Evolutionary conservation across 2,329 filamentous ascomycete genomes (phyloP).

Genomic region (Trichoderma sp.): DNA sequence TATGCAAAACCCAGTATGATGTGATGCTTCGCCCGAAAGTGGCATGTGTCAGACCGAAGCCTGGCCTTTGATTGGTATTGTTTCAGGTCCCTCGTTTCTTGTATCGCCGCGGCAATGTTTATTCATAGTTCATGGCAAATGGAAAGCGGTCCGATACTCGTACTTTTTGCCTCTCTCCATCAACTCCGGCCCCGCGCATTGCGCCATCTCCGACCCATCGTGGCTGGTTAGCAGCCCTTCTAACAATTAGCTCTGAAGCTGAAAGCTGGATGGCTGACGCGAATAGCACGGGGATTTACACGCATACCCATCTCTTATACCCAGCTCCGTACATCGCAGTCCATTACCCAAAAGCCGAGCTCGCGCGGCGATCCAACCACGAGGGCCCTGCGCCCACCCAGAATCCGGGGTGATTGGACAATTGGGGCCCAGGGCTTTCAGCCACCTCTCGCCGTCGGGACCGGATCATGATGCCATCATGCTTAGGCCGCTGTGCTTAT

Average conservation of each 20-base stretch:
- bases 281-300: constrained; percentile 1
- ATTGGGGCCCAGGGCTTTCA: background rate
- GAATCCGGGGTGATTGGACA: constrained; percentile 14
- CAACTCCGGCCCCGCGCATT: background rate
- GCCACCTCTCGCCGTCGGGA: background rate
- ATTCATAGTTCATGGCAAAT: background rate
- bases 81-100: background rate
- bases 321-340: background rate
- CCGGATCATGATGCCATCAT: constrained; percentile 15
- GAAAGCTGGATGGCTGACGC: background rate
- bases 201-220: background rate
- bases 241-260: background rate
- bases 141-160: background rate
- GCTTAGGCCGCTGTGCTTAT: background rate
- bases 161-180: background rate
- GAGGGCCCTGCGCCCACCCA: background rate
- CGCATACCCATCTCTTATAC: background rate
- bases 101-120: background rate
- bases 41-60: background rate
- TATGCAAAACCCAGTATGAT: background rate
- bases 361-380: constrained; percentile 4
- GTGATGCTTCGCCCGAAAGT: background rate
- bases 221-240: background rate
- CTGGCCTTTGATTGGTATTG: background rate
- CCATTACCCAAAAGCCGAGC: background rate